Evolutionary conservation across 306 rosid species (phyloP).

Genomic region (Hippophae rhamnoides): DNA sequence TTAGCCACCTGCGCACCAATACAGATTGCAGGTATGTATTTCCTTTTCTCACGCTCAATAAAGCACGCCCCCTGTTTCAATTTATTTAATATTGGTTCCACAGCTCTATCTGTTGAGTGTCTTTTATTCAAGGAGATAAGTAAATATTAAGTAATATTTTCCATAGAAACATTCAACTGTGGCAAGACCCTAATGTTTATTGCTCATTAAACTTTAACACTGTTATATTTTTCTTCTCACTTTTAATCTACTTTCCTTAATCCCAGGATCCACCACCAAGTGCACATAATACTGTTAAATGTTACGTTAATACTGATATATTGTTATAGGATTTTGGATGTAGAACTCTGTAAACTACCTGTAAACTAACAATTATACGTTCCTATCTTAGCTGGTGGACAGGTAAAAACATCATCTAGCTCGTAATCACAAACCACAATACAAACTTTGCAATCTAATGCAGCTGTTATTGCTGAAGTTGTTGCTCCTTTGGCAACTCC

Average conservation of each 20-base stretch:
- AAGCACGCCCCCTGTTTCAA: too few relatives aligned
- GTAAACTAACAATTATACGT: slow-evolving; percentile 15
- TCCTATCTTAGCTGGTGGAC: slow-evolving; percentile 43
- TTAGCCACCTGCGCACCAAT: too few relatives aligned
- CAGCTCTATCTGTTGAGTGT: too few relatives aligned
- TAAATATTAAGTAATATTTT: too few relatives aligned
- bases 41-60: too few relatives aligned
- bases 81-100: too few relatives aligned
- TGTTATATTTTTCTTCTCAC: slow-evolving; percentile 11
- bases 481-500: slow-evolving; percentile 31
- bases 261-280: slow-evolving; percentile 65
- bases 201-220: slow-evolving; percentile 2
- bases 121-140: too few relatives aligned
- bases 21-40: too few relatives aligned
- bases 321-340: slow-evolving; percentile 9
- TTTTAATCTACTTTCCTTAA: slow-evolving; percentile 6
- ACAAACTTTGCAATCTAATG: slow-evolving; percentile 48
- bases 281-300: slow-evolving; percentile 45
- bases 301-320: slow-evolving; percentile 48
- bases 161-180: too few relatives aligned
- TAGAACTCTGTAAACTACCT: slow-evolving; percentile 11
- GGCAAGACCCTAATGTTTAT: background rate
- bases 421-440: slow-evolving; percentile 40
- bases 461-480: slow-evolving; percentile 32
- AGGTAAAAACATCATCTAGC: slow-evolving; percentile 33